Percentiles rank a stretch among this genome's conserved stretches.
Evolutionary conservation across 306 rosid species (phyloP).

Genomic region (Lagenaria siceraria): DNA sequence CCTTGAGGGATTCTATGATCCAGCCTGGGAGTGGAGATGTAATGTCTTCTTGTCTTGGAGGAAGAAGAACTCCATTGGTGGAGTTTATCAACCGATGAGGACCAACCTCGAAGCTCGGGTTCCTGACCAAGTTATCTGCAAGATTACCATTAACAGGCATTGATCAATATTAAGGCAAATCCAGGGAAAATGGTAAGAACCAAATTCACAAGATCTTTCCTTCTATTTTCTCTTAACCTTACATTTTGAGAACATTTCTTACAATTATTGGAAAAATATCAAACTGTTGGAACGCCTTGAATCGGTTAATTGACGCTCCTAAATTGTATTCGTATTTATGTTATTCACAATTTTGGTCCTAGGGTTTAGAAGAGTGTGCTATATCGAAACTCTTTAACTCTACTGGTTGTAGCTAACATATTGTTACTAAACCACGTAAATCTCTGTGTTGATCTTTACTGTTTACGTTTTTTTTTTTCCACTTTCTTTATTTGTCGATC

Average conservation of each 20-base stretch:
- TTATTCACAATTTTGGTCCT: too few species aligned
- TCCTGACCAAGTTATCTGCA: conserved; percentile 75
- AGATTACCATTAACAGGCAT: not conserved
- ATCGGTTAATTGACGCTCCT: too few species aligned
- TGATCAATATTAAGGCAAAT: conserved; percentile 1
- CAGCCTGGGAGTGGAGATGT: conserved; percentile 90
- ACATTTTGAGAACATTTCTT: not conserved
- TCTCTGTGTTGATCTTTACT: too few species aligned
- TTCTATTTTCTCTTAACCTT: not conserved
- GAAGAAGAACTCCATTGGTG: conserved; percentile 70
- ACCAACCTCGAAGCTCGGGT: conserved; percentile 73
- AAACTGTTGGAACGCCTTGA: too few species aligned
- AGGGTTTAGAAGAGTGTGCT: too few species aligned
- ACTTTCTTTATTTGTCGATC: too few species aligned
- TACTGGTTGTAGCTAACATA: too few species aligned
- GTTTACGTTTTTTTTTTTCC: too few species aligned
- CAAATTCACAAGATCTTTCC: not conserved
- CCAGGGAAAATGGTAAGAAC: not conserved
- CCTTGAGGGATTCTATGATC: conserved; percentile 88
- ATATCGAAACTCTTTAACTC: too few species aligned
- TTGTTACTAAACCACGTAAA: too few species aligned
- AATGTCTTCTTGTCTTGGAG: conserved; percentile 69
- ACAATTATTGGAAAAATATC: too few species aligned
- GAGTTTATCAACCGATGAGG: conserved; percentile 75
- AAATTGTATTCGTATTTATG: too few species aligned